A percentile compares a stretch with the other conserved stretches of the same genome.
These are phyloP conservation scores for Chlamydomonas urium DNA, from an alignment of 139 green algal species.

Conservation along the genomic window DNA sequence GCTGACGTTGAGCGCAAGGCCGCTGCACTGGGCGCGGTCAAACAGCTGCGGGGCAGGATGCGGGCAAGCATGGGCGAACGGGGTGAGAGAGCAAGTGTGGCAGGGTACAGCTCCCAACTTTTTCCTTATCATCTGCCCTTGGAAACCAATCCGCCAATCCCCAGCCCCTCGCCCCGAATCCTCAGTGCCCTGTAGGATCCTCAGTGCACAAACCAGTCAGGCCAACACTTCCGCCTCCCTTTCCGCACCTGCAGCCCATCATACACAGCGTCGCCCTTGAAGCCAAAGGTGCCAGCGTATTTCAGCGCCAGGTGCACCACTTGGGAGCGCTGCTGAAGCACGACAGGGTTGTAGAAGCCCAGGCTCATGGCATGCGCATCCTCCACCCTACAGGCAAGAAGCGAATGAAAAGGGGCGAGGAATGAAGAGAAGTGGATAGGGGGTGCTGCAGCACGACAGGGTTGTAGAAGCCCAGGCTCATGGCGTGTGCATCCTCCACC, in stretches of 20 bases:
- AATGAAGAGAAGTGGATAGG: not conserved
- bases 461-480: not conserved
- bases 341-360: slow-evolving; percentile 19
- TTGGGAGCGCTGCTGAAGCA: slow-evolving; percentile 37
- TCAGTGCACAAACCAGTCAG: too few relatives aligned
- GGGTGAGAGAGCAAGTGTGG: not conserved
- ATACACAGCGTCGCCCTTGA: slow-evolving; percentile 38
- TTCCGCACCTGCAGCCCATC: slow-evolving; percentile 32
- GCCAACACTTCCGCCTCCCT: not conserved
- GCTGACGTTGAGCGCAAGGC: slow-evolving; percentile 23
- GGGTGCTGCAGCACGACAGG: not conserved
- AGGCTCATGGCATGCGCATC: slow-evolving; percentile 25
- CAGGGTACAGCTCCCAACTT: not conserved
- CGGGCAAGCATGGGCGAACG: not conserved
- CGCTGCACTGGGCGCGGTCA: slow-evolving; percentile 29
- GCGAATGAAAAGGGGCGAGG: not conserved
- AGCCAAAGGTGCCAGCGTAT: slow-evolving; percentile 30
- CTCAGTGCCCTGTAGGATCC: too few relatives aligned
- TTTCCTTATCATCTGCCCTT: too few relatives aligned
- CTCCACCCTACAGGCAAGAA: slow-evolving; percentile 16
- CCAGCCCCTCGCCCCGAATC: too few relatives aligned
- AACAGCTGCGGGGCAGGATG: slow-evolving; percentile 22
- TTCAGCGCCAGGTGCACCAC: slow-evolving; percentile 38
- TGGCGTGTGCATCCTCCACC: too few relatives aligned
- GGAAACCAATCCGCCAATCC: not conserved